phyloP scores from a whole-genome alignment of 1,284 basidiomycete species.

The Fomes fomentarius region DNA sequence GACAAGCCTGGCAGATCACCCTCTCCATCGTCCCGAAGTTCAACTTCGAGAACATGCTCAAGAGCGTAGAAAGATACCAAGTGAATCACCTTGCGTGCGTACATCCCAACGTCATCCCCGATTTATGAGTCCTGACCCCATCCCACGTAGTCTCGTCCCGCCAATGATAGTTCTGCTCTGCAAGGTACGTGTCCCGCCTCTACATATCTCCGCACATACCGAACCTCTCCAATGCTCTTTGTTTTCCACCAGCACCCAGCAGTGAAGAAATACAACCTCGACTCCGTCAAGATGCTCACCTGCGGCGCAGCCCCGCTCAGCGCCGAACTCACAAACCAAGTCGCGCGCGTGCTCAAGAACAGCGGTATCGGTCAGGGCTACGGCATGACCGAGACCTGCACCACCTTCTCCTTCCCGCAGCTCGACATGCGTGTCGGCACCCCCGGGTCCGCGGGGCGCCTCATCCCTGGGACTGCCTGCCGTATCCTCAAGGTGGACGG shows the following conservation, averaged over 20 bases:
- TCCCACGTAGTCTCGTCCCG: constrained; percentile 55
- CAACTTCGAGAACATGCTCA: constrained; percentile 65
- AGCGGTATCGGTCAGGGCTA: constrained; percentile 67
- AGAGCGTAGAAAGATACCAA: constrained; percentile 65
- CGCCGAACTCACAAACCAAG: constrained; percentile 58
- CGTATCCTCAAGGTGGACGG: constrained; percentile 46
- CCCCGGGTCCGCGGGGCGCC: constrained; percentile 42
- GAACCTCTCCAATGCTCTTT: no score
- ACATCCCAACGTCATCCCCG: no score
- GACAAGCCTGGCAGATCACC: constrained; percentile 32
- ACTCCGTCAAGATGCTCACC: constrained; percentile 59
- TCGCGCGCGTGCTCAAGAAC: constrained; percentile 58
- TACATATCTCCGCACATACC: no score
- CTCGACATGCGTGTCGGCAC: constrained; percentile 29
- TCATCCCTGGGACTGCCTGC: constrained; percentile 40
- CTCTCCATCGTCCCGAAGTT: constrained; percentile 75
- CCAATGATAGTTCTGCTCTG: constrained; percentile 57
- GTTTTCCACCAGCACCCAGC: constrained; percentile 74
- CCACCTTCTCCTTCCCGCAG: constrained; percentile 42
- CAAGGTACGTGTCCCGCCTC: constrained; percentile 45
- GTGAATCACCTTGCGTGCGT: constrained; percentile 65
- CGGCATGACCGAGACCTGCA: constrained; percentile 53
- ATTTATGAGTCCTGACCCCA: constrained; percentile 11
- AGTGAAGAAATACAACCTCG: constrained; percentile 68
- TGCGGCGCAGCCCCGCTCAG: constrained; percentile 78